phyloP scores from a whole-genome alignment of 306 rosid species.

The Canavalia gladiata region DNA sequence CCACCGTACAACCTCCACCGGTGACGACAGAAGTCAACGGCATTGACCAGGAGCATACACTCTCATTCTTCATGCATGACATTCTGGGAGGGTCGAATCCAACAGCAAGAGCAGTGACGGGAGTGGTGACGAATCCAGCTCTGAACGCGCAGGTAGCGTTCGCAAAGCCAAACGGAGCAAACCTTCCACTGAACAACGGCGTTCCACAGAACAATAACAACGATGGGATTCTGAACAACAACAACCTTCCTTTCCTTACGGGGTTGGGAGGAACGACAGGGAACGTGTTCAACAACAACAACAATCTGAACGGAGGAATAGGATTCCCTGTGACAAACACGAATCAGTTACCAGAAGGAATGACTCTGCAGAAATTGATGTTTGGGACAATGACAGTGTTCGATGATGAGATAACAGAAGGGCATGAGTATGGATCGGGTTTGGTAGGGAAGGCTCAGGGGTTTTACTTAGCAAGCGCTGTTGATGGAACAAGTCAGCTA shows the following conservation, averaged over 20 bases:
- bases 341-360: conserved; percentile 65
- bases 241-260: conserved; percentile 85
- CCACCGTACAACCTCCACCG: conserved; percentile 41
- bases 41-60: conserved; percentile 47
- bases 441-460: conserved; percentile 88
- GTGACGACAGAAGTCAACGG: conserved; percentile 28
- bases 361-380: conserved; percentile 69
- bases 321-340: conserved; percentile 61
- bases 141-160: conserved; percentile 83
- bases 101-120: conserved; percentile 76
- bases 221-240: conserved; percentile 74
- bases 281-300: conserved; percentile 63
- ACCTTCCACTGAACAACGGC: conserved; percentile 63
- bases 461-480: conserved; percentile 74
- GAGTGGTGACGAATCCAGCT: conserved; percentile 77
- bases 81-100: conserved; percentile 87
- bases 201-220: conserved; percentile 76
- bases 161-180: conserved; percentile 91
- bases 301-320: conserved; percentile 54
- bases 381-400: conserved; percentile 86
- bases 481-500: conserved; percentile 80
- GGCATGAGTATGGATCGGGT: conserved; percentile 74
- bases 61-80: conserved; percentile 84
- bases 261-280: conserved; percentile 74
- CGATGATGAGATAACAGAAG: conserved; percentile 84